Base-by-base conservation (phyloP, 2,329 filamentous ascomycete species). In the Coleophoma crateriformis region DNA sequence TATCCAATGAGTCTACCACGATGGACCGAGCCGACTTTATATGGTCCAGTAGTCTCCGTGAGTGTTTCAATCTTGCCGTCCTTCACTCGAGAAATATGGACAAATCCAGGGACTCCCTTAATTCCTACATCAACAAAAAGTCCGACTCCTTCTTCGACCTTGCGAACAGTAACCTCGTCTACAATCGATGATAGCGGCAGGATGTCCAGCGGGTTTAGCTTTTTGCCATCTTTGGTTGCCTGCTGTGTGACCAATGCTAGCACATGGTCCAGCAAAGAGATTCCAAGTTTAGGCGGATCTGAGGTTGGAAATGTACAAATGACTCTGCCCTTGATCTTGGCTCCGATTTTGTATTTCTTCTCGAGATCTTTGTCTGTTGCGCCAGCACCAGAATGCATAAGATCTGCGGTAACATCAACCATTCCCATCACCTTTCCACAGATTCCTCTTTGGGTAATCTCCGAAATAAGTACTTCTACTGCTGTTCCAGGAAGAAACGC, bases 401-500 rank as follows among this genome's bases (percentile, higher is more conserved):
- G 67, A 67, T 99, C 94, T 15, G 92, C 90, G 1, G 90, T 96
- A 11, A 89, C 88, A 68, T 96, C 89, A 20, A 99, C 71, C 64
- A 91, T 82, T 14, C 94, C 95, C 78, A 99, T 87, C 41, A 97
- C 81, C 67, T 96, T 96, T 60, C 94, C 94, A 45, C 80, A 75
- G 51, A 99, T 70, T n/a, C 94, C 94, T 55, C 79, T 82, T 12
- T 78, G 69, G 11, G 84, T 82, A 13, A 87, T 81, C 43, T 94
- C 87, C 2, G 88, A 86, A 35, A 99, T 71, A 45, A 97, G 75
- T 11, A 96, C 76, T 58, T 96, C 90, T 34, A 90, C 89, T 6
- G 86, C 84, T n/a, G 90, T 94, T 57, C 94, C 95, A 1, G 95
- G 94, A 7, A 96, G 77, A 69, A 95, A 96, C 7, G 88, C 81